A percentile compares a stretch with the other conserved stretches of the same genome.
These are phyloP conservation scores for Kodamaea ohmeri DNA, from an alignment of 1,139 yeast genomes.

Conservation along the genomic window DNA sequence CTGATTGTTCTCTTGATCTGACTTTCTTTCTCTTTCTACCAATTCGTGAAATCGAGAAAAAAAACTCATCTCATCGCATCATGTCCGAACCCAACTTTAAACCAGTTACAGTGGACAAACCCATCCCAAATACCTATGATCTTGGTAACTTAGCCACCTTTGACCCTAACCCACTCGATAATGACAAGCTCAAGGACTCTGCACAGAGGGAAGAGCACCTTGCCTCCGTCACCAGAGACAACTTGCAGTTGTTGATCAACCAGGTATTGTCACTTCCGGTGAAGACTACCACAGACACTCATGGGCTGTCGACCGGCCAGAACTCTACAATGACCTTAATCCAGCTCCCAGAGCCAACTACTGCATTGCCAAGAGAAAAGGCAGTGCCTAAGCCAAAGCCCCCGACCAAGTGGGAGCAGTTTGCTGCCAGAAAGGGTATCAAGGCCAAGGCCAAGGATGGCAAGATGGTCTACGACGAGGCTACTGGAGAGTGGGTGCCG, in stretches of 20 bases:
- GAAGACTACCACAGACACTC: constrained; percentile 76
- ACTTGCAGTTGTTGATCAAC: constrained; percentile 84
- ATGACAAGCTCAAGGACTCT: constrained; percentile 49
- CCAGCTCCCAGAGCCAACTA: constrained; percentile 79
- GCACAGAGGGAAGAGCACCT: constrained; percentile 63
- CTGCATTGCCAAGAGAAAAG: constrained; percentile 90
- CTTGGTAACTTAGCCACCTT: constrained; percentile 85
- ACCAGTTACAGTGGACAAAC: constrained; percentile 84
- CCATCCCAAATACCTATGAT: constrained; percentile 81
- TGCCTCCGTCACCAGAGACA: constrained; percentile 77
- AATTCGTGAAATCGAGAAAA: too few relatives aligned
- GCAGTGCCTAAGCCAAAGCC: constrained; percentile 90
- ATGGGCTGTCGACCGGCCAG: constrained; percentile 58
- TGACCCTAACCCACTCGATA: constrained; percentile 80
- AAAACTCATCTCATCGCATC: constrained; percentile 8
- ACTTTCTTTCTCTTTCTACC: too few relatives aligned
- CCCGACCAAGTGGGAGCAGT: constrained; percentile 93
- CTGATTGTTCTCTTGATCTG: not conserved
- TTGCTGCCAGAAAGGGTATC: constrained; percentile 95
- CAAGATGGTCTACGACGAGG: constrained; percentile 88
- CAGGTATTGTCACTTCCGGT: constrained; percentile 88
- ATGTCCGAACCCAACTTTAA: constrained; percentile 35
- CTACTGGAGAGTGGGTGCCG: constrained; percentile 90
- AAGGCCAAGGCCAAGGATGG: constrained; percentile 87
- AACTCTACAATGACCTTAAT: constrained; percentile 79